Percentiles rank a stretch among this genome's conserved stretches.
phyloP scores from a whole-genome alignment of 2,329 filamentous ascomycete species.

The Cercospora nicotianae region DNA sequence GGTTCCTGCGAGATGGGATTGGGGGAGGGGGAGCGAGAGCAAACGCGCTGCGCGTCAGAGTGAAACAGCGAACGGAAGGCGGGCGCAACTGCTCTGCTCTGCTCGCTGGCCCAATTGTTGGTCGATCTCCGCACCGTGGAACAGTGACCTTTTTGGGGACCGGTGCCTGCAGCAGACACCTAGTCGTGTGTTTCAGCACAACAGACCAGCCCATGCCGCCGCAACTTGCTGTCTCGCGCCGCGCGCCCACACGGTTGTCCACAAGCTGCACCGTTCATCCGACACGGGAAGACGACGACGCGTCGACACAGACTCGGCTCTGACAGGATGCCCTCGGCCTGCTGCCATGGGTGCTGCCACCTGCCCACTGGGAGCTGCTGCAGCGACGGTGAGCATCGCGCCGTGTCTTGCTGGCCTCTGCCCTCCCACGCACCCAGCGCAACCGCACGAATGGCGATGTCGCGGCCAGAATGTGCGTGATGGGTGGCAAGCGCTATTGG shows the following conservation, averaged over 20 bases:
- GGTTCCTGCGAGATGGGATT: background rate
- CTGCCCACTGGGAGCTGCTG: slow-evolving; percentile 16
- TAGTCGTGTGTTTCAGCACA: slow-evolving; percentile 27
- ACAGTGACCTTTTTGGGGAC: slow-evolving; percentile 1
- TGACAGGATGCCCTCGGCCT: background rate
- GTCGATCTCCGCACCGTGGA: slow-evolving; percentile 9
- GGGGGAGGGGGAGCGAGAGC: background rate
- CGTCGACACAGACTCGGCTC: slow-evolving; percentile 23
- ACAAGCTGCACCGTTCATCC: background rate
- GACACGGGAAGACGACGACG: slow-evolving; percentile 9
- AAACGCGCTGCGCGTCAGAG: slow-evolving; percentile 10
- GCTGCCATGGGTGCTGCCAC: slow-evolving; percentile 18
- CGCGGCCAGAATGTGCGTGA: background rate
- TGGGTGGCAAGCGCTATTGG: slow-evolving; percentile 24
- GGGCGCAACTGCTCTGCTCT: background rate
- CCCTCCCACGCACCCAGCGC: background rate
- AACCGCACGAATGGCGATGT: background rate
- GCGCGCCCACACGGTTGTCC: background rate
- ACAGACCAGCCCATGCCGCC: slow-evolving; percentile 10
- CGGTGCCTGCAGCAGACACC: slow-evolving; percentile 7
- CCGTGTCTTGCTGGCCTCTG: background rate
- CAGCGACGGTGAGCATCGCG: slow-evolving; percentile 9
- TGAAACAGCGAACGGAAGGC: slow-evolving; percentile 21
- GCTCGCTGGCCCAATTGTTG: background rate
- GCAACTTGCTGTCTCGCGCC: background rate